Conservation (phyloP, 1,284 basidiomycete genomes). For the Trametes pubescens region DNA sequence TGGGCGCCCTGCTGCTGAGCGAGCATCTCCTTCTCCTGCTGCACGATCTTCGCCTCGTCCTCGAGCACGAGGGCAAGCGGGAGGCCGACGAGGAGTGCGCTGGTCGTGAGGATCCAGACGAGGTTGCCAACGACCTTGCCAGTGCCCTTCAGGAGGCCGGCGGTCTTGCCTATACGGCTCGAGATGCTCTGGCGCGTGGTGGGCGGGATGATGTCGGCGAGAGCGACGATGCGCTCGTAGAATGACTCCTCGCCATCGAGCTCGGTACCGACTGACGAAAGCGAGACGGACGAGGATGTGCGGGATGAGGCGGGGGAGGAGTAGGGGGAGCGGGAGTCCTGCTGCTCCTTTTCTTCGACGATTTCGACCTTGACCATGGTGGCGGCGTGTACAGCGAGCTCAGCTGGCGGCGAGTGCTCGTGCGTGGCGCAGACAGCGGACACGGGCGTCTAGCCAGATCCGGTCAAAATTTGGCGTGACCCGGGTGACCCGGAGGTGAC, state of each 20-base stretch:
- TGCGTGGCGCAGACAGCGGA: constrained; percentile 8
- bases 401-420: constrained; percentile 4
- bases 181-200: constrained; percentile 82
- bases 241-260: constrained; percentile 81
- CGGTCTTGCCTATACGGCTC: constrained; percentile 66
- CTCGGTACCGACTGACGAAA: constrained; percentile 79
- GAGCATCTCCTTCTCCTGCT: constrained; percentile 95
- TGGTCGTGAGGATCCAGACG: constrained; percentile 96
- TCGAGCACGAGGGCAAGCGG: constrained; percentile 94
- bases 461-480: constrained; percentile 22
- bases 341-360: constrained; percentile 76
- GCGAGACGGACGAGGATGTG: constrained; percentile 71
- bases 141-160: constrained; percentile 69
- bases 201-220: constrained; percentile 96
- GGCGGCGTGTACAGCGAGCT: constrained; percentile 26
- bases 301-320: constrained; percentile 70
- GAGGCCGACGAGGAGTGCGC: constrained; percentile 91
- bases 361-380: constrained; percentile 88
- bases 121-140: constrained; percentile 85
- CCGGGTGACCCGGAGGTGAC: constrained; percentile 6
- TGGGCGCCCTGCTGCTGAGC: constrained; percentile 94
- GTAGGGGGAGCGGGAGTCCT: constrained; percentile 66
- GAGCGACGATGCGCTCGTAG: constrained; percentile 87
- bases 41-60: constrained; percentile 94
- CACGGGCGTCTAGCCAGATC: constrained; percentile 2